Evolutionary conservation across 306 rosid species (phyloP).

Genomic region (Prunus fruticosa): DNA sequence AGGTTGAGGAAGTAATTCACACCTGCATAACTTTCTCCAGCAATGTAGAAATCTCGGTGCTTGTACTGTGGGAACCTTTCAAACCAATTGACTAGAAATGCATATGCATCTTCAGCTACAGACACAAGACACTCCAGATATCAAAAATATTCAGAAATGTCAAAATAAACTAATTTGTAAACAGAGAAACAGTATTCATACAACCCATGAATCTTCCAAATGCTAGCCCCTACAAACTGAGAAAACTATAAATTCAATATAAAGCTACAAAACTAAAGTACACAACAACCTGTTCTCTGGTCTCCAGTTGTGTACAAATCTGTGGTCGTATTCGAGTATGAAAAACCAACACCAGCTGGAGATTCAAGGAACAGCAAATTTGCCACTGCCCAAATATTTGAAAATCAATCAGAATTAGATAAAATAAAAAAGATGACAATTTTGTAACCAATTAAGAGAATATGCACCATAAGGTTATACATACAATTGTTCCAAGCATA

Average conservation of each 20-base stretch:
- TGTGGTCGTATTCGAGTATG: constrained; percentile 66
- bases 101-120: constrained; percentile 87
- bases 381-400: constrained; percentile 62
- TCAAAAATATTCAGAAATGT: constrained; percentile 15
- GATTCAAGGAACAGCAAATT: constrained; percentile 88
- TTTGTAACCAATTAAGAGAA: background rate
- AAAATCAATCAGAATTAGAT: constrained; percentile 13
- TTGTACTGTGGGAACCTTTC: constrained; percentile 95
- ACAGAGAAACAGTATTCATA: constrained; percentile 7
- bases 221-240: background rate
- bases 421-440: background rate
- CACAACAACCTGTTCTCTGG: constrained; percentile 69
- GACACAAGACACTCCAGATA: constrained; percentile 25
- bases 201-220: constrained; percentile 7
- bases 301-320: constrained; percentile 85
- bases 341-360: constrained; percentile 99
- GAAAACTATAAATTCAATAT: background rate
- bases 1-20: constrained; percentile 5
- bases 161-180: constrained; percentile 11
- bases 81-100: constrained; percentile 84
- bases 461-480: constrained; percentile 15
- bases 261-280: background rate
- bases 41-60: constrained; percentile 84
- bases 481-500: constrained; percentile 92
- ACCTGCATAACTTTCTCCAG: constrained; percentile 99